Conservation (phyloP, 495 filamentous ascomycete genomes). For the Glutinoglossum americanum region DNA sequence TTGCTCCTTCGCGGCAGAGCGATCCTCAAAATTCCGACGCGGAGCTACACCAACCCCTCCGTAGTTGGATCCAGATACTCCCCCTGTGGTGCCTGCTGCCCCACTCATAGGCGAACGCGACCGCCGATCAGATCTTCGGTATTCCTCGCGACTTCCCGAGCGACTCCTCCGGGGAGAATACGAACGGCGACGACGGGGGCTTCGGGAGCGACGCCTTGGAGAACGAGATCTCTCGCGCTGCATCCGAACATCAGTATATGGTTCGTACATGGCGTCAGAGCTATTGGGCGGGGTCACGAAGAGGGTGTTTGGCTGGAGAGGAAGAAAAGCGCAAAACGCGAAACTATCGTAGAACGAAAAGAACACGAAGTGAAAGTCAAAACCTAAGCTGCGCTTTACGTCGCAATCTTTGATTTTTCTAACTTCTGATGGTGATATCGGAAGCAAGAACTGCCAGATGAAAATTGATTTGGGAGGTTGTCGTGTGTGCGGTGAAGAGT, state of each 20-base stretch:
- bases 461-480: neutral
- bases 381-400: neutral
- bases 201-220: conserved; percentile 70
- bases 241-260: neutral
- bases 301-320: neutral
- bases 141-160: conserved; percentile 77
- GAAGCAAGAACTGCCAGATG: neutral
- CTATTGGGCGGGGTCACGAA: neutral
- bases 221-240: conserved; percentile 92
- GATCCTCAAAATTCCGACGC: conserved; percentile 61
- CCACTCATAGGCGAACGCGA: conserved; percentile 74
- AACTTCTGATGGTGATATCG: neutral
- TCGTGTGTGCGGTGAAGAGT: neutral
- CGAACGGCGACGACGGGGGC: conserved; percentile 60
- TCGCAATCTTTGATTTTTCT: neutral
- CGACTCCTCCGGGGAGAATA: conserved; percentile 74
- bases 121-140: conserved; percentile 58
- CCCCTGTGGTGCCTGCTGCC: conserved; percentile 45
- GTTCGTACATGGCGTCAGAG: neutral
- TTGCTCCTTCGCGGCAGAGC: conserved; percentile 65
- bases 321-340: neutral
- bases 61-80: conserved; percentile 37
- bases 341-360: neutral
- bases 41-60: conserved; percentile 31
- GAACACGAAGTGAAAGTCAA: neutral